Conservation (phyloP, 495 filamentous ascomycete genomes). For the Penicillium lividum region DNA sequence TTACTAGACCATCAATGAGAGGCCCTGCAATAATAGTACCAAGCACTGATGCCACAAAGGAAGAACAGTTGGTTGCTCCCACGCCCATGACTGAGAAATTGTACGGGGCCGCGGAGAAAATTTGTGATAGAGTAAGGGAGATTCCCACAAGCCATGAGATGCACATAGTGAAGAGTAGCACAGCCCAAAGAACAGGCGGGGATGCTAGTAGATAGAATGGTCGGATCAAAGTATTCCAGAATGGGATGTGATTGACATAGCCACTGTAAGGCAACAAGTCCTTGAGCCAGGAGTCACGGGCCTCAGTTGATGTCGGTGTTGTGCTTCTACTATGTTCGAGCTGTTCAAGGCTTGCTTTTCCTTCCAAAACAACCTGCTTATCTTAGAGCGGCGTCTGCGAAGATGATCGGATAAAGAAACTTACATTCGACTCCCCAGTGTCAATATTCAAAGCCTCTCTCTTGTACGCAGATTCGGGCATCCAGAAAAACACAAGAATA, state of each 20-base stretch:
- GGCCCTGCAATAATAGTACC: conserved; percentile 41
- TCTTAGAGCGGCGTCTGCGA: neutral
- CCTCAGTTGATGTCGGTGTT: neutral
- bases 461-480: conserved; percentile 44
- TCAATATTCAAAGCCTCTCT: conserved; percentile 40
- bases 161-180: conserved; percentile 44
- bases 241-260: conserved; percentile 36
- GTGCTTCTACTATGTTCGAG: conserved; percentile 23
- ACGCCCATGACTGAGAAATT: conserved; percentile 45
- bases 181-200: conserved; percentile 44
- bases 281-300: conserved; percentile 23
- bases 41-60: conserved; percentile 42
- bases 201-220: conserved; percentile 46
- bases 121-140: conserved; percentile 44
- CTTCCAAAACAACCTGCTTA: conserved; percentile 18
- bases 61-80: conserved; percentile 43
- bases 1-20: conserved; percentile 43
- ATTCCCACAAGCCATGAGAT: conserved; percentile 51
- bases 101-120: conserved; percentile 49
- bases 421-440: conserved; percentile 30
- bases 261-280: conserved; percentile 40
- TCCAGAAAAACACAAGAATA: conserved; percentile 45
- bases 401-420: neutral
- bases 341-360: conserved; percentile 29
- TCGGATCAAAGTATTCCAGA: conserved; percentile 42